phyloP scores from a whole-genome alignment of 2,329 filamentous ascomycete genomes.

The Coniochaeta pulveracea region DNA sequence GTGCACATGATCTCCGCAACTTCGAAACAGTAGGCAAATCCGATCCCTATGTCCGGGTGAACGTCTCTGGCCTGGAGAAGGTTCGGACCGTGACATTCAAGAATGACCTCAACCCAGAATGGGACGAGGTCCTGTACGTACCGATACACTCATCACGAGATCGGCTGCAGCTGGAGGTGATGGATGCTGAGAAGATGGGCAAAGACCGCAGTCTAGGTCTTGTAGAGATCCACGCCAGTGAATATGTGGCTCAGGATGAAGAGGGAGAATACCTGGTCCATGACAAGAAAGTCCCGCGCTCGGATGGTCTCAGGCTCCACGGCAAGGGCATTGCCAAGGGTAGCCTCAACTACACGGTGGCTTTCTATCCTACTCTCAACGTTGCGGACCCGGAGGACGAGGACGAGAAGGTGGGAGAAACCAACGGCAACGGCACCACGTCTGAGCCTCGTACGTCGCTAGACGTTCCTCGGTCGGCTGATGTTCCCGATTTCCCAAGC shows the following conservation, averaged over 20 bases:
- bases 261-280: constrained; percentile 71
- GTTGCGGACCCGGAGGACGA: constrained; percentile 85
- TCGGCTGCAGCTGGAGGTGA: constrained; percentile 79
- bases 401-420: constrained; percentile 38
- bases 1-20: constrained; percentile 74
- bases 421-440: constrained; percentile 12
- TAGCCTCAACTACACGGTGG: constrained; percentile 65
- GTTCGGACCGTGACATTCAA: constrained; percentile 89
- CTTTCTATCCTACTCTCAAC: constrained; percentile 86
- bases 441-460: constrained; percentile 15
- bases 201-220: constrained; percentile 82
- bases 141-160: constrained; percentile 80
- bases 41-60: constrained; percentile 81
- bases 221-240: constrained; percentile 63
- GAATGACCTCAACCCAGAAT: constrained; percentile 91
- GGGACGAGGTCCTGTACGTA: constrained; percentile 91
- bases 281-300: constrained; percentile 58
- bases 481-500: too few relatives aligned
- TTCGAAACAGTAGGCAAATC: constrained; percentile 94
- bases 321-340: constrained; percentile 69
- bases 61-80: constrained; percentile 84
- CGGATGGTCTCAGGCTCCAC: constrained; percentile 62
- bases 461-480: constrained; percentile 20
- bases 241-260: constrained; percentile 70
- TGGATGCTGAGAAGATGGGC: constrained; percentile 89